Conservation (phyloP, 345 rosid species). For the Boechera stricta region DNA sequence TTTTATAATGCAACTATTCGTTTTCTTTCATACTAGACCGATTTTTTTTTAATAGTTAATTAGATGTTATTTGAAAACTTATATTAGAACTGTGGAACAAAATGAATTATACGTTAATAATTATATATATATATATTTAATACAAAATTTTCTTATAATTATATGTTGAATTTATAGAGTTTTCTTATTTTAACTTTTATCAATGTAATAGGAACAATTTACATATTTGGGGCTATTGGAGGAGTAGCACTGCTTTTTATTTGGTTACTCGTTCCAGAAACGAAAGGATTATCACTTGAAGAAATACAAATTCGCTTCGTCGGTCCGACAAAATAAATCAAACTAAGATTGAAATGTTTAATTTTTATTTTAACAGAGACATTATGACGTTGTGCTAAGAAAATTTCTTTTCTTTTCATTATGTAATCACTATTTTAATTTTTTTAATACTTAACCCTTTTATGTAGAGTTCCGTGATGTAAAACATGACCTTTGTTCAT, state of each 20-base stretch:
- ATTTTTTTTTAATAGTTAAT: neutral
- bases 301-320: constrained; percentile 60
- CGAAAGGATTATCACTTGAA: constrained; percentile 75
- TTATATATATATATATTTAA: neutral
- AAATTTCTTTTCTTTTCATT: too few relatives aligned
- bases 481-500: too few relatives aligned
- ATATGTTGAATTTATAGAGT: neutral
- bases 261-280: constrained; percentile 69
- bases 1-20: neutral
- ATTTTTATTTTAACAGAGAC: too few relatives aligned
- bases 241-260: constrained; percentile 55
- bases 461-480: too few relatives aligned
- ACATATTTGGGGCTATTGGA: constrained; percentile 30
- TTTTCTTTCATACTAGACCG: too few relatives aligned
- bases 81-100: neutral
- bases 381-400: too few relatives aligned
- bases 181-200: neutral
- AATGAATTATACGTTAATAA: neutral
- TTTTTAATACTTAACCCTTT: too few relatives aligned
- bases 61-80: neutral
- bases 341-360: constrained; percentile 39
- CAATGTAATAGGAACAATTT: constrained; percentile 36
- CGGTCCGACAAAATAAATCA: constrained; percentile 41
- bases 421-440: too few relatives aligned
- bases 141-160: neutral